Evolutionary conservation across 495 filamentous ascomycete genomes (phyloP).

Genomic region (Mycothermus thermophilus): DNA sequence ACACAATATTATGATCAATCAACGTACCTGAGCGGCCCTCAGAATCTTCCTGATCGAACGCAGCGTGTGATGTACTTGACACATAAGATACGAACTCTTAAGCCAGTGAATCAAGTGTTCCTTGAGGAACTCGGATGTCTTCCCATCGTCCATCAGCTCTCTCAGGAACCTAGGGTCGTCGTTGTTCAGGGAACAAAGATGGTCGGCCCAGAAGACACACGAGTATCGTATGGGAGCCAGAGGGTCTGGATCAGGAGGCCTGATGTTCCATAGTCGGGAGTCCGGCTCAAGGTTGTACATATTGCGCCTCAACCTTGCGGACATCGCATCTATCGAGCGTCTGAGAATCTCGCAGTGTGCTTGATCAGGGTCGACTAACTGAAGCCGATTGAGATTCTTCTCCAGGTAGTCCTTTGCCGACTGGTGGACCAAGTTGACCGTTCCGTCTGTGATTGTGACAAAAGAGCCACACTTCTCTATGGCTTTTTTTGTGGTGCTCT

Average conservation of each 20-base stretch:
- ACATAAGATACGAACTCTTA: constrained; percentile 10
- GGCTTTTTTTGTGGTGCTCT: constrained; percentile 1
- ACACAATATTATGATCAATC: too few relatives aligned
- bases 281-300: too few relatives aligned
- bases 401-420: constrained; percentile 29
- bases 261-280: constrained; percentile 10
- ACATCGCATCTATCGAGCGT: constrained; percentile 15
- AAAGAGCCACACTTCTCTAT: constrained; percentile 21
- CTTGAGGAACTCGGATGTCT: constrained; percentile 10
- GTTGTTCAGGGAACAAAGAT: constrained; percentile 6
- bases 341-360: constrained; percentile 17
- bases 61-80: too few relatives aligned
- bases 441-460: constrained; percentile 16
- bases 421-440: constrained; percentile 26
- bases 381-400: constrained; percentile 9
- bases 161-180: background rate
- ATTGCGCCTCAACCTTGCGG: constrained; percentile 8
- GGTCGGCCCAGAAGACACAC: constrained; percentile 22
- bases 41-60: too few relatives aligned
- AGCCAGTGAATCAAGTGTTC: constrained; percentile 18
- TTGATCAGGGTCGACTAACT: constrained; percentile 6
- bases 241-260: constrained; percentile 14
- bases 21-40: too few relatives aligned
- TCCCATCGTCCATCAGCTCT: constrained; percentile 5
- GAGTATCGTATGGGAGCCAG: constrained; percentile 19